Conservation (phyloP, 768 basidiomycete genomes). For the Hirschioporus abietinus region DNA sequence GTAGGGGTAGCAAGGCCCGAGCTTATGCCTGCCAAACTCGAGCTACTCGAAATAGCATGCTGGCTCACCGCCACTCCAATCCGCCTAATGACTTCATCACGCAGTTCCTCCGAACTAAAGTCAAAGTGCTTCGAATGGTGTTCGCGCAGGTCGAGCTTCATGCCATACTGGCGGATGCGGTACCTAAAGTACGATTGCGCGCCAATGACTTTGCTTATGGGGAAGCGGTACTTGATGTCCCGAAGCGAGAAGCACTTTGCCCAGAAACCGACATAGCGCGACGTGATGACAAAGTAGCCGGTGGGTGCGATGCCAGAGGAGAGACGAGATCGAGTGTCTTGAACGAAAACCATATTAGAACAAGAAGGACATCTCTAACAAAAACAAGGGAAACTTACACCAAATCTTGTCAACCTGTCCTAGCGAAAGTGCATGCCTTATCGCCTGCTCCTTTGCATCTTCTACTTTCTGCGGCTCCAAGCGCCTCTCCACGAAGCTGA, state of each 20-base stretch:
- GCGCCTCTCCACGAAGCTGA: slow-evolving; percentile 21
- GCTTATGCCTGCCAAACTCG: background rate
- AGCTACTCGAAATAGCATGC: slow-evolving; percentile 9
- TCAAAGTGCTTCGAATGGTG: slow-evolving; percentile 42
- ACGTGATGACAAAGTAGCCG: slow-evolving; percentile 40
- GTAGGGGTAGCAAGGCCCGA: background rate
- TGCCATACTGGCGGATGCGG: slow-evolving; percentile 26
- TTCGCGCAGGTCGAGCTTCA: slow-evolving; percentile 42
- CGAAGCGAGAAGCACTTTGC: slow-evolving; percentile 33
- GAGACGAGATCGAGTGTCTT: slow-evolving; percentile 27
- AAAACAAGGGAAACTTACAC: slow-evolving; percentile 18
- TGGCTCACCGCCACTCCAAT: slow-evolving; percentile 23
- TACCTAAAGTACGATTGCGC: slow-evolving; percentile 30
- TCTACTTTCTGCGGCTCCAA: background rate
- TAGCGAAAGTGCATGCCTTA: slow-evolving; percentile 7
- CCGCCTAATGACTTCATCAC: slow-evolving; percentile 40
- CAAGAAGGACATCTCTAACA: background rate
- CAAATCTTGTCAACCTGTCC: slow-evolving; percentile 12
- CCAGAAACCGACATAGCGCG: slow-evolving; percentile 41
- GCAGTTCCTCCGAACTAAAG: slow-evolving; percentile 35
- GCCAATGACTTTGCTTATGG: slow-evolving; percentile 32
- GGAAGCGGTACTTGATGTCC: slow-evolving; percentile 40
- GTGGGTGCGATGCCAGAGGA: slow-evolving; percentile 28
- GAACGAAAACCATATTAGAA: slow-evolving; percentile 22
- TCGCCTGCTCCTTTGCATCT: background rate